Conservation (phyloP, 306 rosid species). For the Castanea crenata region DNA sequence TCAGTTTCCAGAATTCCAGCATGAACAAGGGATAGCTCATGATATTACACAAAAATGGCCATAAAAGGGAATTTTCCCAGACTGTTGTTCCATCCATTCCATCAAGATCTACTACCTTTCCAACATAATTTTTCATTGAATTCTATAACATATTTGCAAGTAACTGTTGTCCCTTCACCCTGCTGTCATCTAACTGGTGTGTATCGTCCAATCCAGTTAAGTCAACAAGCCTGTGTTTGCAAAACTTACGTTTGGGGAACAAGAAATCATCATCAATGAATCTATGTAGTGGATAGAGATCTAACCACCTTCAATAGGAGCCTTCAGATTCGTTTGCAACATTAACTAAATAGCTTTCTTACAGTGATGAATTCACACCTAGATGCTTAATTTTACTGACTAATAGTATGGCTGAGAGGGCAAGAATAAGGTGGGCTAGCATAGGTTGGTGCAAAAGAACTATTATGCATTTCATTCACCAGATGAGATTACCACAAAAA, state of each 20-base stretch:
- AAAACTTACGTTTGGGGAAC: constrained; percentile 2
- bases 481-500: constrained; percentile 71
- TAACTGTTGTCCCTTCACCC: background rate
- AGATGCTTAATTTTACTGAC: background rate
- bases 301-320: constrained; percentile 5
- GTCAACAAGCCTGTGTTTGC: constrained; percentile 10
- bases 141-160: no score
- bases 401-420: background rate
- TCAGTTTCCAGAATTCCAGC: no score
- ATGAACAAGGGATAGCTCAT: background rate
- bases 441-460: no score
- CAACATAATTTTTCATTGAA: background rate
- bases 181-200: constrained; percentile 7
- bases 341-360: constrained; percentile 2
- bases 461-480: constrained; percentile 32
- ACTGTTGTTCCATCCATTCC: background rate
- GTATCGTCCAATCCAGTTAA: constrained; percentile 14
- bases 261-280: constrained; percentile 5
- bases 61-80: background rate
- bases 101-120: background rate
- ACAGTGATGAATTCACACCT: background rate
- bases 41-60: background rate
- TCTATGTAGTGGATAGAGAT: constrained; percentile 7
- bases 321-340: constrained; percentile 4
- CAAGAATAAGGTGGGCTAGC: background rate